Conservation (phyloP, 345 rosid genomes). For the Aurinia saxatilis region DNA sequence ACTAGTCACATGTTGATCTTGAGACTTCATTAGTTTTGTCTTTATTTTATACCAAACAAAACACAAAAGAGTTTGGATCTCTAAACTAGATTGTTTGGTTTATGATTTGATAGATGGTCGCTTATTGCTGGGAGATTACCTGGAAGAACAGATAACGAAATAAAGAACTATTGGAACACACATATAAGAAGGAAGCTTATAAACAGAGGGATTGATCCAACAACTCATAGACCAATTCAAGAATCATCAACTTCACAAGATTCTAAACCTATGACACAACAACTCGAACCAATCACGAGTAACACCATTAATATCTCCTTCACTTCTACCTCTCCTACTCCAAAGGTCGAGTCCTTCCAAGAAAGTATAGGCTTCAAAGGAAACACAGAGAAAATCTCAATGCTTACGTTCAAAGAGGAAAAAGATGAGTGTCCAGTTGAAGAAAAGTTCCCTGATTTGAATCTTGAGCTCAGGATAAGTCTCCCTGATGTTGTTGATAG, state of each 20-base stretch:
- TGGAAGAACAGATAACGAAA: slow-evolving; percentile 85
- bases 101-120: slow-evolving; percentile 73
- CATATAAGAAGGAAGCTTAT: slow-evolving; percentile 78
- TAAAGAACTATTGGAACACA: slow-evolving; percentile 87
- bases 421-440: slow-evolving; percentile 22
- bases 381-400: slow-evolving; percentile 21
- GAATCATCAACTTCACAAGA: slow-evolving; percentile 36
- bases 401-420: slow-evolving; percentile 35
- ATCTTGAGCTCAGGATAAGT: slow-evolving; percentile 88
- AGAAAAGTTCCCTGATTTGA: slow-evolving; percentile 68
- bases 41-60: too few species aligned
- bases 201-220: slow-evolving; percentile 76
- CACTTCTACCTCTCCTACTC: slow-evolving; percentile 20
- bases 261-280: slow-evolving; percentile 18
- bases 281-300: slow-evolving; percentile 14
- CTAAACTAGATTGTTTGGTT: too few species aligned
- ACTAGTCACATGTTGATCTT: not conserved
- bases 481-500: slow-evolving; percentile 48
- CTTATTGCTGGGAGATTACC: slow-evolving; percentile 79
- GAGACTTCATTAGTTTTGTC: not conserved
- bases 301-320: slow-evolving; percentile 26
- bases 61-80: too few species aligned
- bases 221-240: slow-evolving; percentile 60
- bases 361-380: slow-evolving; percentile 1
- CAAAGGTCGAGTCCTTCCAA: slow-evolving; percentile 2